Evolutionary conservation across 192 early-diverging fungal species (phyloP), one percentile per base, ranked within the genome.

Genomic region (Linnemannia exigua): DNA sequence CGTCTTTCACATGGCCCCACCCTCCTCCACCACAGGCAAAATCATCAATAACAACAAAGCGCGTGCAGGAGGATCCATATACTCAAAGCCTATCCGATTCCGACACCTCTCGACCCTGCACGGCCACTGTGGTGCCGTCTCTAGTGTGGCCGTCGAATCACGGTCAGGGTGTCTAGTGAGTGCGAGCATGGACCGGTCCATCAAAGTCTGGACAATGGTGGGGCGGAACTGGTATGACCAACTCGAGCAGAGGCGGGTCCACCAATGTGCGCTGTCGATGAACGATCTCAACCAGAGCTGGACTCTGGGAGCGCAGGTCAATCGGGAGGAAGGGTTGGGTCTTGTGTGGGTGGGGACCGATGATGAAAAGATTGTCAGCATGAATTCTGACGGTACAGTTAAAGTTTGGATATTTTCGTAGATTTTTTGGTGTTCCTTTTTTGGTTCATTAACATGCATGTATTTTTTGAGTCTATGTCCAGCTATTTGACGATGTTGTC

Each of bases 401-500:
- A 86, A 86, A 17, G 76, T 86, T 20, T 86, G 84, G 84, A 70
- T 80, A 47, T 86, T 86, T 70, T 80, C 78, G 5, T 86, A 77
- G 44, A 33, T 5, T 8, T 52, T 12, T 61, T n/a, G n/a, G n/a
- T n/a, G n/a, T n/a, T n/a, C n/a, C n/a, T 48, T 58, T 28, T 54
- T 46, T 61, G 35, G 20, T 70, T 38, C 52, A 70, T 52, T 36
- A 6, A 20, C 44, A 28, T 37, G n/a, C 36, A 35, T 74, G 72
- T 36, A 54, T 31, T 51, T 25, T 73, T 51, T 19, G 5, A 33
- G 17, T 38, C 33, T 77, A 44, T 31, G 28, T 16, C 58, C 15
- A 63, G 28, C 12, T n/a, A 50, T 50, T 50, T n/a, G n/a, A n/a
- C n/a, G n/a, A 17, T 50, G 17, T 1, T 12, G 28, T 63, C 22